Evolutionary conservation across 1,139 yeast genomes (phyloP).

Genomic region (Sugiyamaella novakii): DNA sequence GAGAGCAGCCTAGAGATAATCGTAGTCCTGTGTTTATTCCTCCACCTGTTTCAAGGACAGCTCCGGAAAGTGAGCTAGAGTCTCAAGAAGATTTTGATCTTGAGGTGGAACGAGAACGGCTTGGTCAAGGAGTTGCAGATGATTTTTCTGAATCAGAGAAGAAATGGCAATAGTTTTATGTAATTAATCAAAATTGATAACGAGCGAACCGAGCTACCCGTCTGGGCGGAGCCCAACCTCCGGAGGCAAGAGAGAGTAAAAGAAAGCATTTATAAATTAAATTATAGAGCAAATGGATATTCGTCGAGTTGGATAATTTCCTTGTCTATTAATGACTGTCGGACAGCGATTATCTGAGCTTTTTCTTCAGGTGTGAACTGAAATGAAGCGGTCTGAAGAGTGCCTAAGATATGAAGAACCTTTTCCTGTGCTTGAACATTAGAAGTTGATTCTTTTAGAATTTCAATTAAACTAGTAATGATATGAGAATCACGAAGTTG

Average conservation of each 20-base stretch:
- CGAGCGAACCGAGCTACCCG: background rate
- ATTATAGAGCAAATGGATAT: constrained; percentile 24
- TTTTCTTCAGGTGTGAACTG: constrained; percentile 54
- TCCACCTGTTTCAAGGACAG: constrained; percentile 8
- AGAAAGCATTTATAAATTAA: constrained; percentile 1
- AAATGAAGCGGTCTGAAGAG: constrained; percentile 50
- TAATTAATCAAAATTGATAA: too few relatives aligned
- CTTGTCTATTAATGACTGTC: constrained; percentile 37
- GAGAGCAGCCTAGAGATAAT: background rate
- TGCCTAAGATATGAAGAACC: constrained; percentile 55
- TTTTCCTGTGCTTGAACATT: constrained; percentile 63
- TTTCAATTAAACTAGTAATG: constrained; percentile 44
- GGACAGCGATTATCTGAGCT: constrained; percentile 45
- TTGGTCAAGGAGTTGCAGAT: constrained; percentile 33
- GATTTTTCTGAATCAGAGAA: constrained; percentile 41
- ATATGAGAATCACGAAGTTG: constrained; percentile 50
- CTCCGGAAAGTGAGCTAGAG: constrained; percentile 12
- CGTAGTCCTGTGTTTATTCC: background rate
- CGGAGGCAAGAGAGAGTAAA: background rate
- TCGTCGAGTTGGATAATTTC: constrained; percentile 28
- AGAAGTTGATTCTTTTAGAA: constrained; percentile 45
- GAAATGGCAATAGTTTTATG: constrained; percentile 32
- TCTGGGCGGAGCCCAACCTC: background rate
- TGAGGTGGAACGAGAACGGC: constrained; percentile 37
- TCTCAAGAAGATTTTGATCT: constrained; percentile 38